Evolutionary conservation across 768 basidiomycete species (phyloP).

Genomic region (Dioszegia aurantiaca): DNA sequence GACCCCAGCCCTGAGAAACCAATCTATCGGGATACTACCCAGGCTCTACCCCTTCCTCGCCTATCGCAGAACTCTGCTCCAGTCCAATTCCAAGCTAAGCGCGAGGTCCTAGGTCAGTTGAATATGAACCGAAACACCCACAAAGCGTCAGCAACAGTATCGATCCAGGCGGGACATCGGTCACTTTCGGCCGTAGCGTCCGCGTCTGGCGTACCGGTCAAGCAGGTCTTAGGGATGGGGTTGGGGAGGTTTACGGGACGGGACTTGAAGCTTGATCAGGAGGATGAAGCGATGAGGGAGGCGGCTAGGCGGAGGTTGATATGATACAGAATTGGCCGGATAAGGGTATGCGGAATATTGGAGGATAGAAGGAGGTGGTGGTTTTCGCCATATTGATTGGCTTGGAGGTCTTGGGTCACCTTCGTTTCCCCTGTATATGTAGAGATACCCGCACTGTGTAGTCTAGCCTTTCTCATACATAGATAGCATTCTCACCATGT

Average conservation of each 20-base stretch:
- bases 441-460: too few relatives aligned
- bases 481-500: too few relatives aligned
- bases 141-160: too few relatives aligned
- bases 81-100: background rate
- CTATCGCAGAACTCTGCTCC: background rate
- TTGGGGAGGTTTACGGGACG: background rate
- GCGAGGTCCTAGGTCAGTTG: constrained; percentile 1
- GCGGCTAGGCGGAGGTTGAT: constrained; percentile 9
- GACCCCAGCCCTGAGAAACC: constrained; percentile 1
- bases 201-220: background rate
- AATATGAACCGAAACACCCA: constrained; percentile 1
- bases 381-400: too few relatives aligned
- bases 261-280: constrained; percentile 1
- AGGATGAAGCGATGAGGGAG: constrained; percentile 5
- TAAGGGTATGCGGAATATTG: too few relatives aligned
- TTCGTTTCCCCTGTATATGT: too few relatives aligned
- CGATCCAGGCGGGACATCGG: background rate
- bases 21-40: background rate
- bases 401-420: too few relatives aligned
- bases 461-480: too few relatives aligned
- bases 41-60: background rate
- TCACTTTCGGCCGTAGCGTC: background rate
- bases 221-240: constrained; percentile 7
- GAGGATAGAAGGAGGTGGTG: too few relatives aligned
- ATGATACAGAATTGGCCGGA: background rate